Conservation (phyloP, 23 red algal species). For the Gracilariopsis chorda region DNA sequence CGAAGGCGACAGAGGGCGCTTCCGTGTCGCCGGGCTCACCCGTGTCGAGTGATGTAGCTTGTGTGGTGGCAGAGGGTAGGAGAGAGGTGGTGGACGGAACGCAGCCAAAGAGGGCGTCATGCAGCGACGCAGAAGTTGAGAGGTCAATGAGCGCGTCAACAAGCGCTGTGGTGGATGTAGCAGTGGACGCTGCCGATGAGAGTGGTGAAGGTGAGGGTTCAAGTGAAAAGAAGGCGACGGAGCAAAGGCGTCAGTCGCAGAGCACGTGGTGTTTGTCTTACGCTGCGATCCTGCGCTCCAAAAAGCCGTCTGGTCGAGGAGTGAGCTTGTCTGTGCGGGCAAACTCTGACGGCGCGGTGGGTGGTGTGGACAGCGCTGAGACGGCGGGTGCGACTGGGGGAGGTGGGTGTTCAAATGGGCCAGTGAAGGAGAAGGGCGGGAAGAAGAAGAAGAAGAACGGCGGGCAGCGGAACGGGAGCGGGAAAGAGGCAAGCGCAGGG, state of each 20-base stretch:
- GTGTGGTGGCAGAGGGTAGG: not conserved
- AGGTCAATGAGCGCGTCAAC: too few species aligned
- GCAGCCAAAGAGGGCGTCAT: too few species aligned
- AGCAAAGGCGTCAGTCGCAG: not conserved
- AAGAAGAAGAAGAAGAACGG: constrained; percentile 1
- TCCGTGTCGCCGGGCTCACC: not conserved
- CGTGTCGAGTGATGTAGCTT: not conserved
- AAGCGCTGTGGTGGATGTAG: too few species aligned
- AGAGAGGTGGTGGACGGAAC: not conserved
- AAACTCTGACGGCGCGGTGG: not conserved
- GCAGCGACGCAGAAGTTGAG: too few species aligned
- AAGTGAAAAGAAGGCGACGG: not conserved
- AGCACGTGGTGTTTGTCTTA: constrained; percentile 5
- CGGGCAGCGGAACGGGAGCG: not conserved
- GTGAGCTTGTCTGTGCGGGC: not conserved
- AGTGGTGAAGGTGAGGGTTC: too few species aligned
- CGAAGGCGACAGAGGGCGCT: not conserved
- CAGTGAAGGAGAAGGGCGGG: not conserved
- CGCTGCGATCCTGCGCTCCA: constrained; percentile 31
- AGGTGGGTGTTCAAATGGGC: not conserved
- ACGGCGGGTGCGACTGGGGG: not conserved
- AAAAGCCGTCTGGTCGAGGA: not conserved
- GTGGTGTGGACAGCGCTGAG: not conserved
- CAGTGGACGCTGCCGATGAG: too few species aligned
- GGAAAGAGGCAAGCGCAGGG: not conserved